Evolutionary conservation across 83 land plant genomes (phyloP).

Genomic region (Picea abies): DNA sequence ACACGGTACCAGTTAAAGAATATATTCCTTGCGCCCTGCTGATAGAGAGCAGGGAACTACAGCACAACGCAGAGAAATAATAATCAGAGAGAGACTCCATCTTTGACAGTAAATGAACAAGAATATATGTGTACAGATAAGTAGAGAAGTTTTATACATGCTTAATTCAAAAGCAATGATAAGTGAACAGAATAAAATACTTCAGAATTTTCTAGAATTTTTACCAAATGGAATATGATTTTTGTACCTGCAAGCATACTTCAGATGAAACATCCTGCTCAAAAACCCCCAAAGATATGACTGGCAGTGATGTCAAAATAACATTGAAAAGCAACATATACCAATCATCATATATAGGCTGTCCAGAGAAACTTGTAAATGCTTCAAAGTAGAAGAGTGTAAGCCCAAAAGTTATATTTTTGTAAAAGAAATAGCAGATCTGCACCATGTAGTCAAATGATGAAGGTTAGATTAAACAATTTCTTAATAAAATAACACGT

Average conservation of each 20-base stretch:
- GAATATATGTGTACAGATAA: neutral
- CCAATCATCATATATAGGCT: slow-evolving; percentile 90
- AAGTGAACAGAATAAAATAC: neutral
- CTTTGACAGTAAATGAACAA: neutral
- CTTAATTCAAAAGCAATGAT: neutral
- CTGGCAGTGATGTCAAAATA: slow-evolving; percentile 86
- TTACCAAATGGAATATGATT: neutral
- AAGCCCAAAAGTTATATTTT: slow-evolving; percentile 92
- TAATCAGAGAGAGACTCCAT: neutral
- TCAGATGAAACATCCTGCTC: slow-evolving; percentile 97
- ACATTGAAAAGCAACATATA: slow-evolving; percentile 89
- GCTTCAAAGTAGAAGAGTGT: slow-evolving; percentile 96
- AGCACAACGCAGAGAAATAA: slow-evolving; percentile 14
- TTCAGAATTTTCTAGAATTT: neutral
- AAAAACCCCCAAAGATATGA: slow-evolving; percentile 90
- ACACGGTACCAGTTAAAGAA: slow-evolving; percentile 86
- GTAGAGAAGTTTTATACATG: neutral
- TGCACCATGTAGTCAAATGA: slow-evolving; percentile 26
- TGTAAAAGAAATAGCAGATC: slow-evolving; percentile 92
- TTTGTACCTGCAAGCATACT: slow-evolving; percentile 73
- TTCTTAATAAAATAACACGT: neutral
- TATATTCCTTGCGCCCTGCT: slow-evolving; percentile 90
- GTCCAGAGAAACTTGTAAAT: slow-evolving; percentile 84
- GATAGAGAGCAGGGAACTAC: slow-evolving; percentile 94
- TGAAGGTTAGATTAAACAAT: neutral